Percentiles rank a stretch among this genome's conserved stretches.
Conservation (phyloP, 768 basidiomycete species). For the Botryobasidium botryosum region DNA sequence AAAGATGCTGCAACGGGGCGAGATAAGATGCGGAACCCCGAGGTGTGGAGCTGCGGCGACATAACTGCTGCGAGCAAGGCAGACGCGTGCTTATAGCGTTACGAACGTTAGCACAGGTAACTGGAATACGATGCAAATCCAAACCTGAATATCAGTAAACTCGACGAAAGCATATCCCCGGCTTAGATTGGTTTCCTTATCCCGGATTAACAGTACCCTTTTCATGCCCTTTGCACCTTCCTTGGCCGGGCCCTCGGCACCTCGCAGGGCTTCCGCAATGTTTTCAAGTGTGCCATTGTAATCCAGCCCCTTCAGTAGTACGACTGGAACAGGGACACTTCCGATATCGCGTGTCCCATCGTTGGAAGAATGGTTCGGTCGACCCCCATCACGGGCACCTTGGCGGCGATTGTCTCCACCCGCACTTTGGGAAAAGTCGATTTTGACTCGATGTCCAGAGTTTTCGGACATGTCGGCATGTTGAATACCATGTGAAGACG, state of each 20-base stretch:
- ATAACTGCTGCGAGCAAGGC: conserved; percentile 70
- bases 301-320: conserved; percentile 85
- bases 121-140: conserved; percentile 9
- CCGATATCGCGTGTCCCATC: conserved; percentile 96
- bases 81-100: conserved; percentile 49
- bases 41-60: conserved; percentile 73
- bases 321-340: conserved; percentile 59
- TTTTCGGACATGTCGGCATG: conserved; percentile 45
- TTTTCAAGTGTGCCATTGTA: conserved; percentile 75
- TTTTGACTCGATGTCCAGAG: conserved; percentile 74
- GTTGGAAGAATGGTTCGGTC: conserved; percentile 43
- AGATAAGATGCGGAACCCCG: conserved; percentile 86
- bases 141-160: conserved; percentile 68
- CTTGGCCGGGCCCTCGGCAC: conserved; percentile 59
- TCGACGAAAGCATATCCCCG: conserved; percentile 94
- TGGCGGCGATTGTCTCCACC: conserved; percentile 35
- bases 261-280: conserved; percentile 66
- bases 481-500: conserved; percentile 50
- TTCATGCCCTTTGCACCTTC: conserved; percentile 77
- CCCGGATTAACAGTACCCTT: conserved; percentile 75
- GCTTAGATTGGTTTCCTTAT: conserved; percentile 71
- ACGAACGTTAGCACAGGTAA: conserved; percentile 2
- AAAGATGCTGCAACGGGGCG: conserved; percentile 84
- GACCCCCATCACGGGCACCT: conserved; percentile 34
- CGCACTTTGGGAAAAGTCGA: conserved; percentile 86